Evolutionary conservation across 768 basidiomycete species (phyloP).

Genomic region (Tephrocybe sp.): DNA sequence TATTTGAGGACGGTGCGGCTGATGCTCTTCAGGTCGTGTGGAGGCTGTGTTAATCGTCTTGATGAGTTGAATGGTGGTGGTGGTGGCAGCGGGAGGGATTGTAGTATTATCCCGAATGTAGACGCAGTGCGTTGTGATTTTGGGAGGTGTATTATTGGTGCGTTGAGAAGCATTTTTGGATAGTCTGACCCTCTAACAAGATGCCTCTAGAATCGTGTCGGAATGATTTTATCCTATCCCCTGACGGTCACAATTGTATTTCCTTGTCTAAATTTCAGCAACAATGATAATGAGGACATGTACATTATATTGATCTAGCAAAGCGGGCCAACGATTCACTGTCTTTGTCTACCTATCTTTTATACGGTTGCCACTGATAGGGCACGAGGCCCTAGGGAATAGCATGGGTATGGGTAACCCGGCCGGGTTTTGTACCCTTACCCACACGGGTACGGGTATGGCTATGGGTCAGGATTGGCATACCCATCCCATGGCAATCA

Average conservation of each 20-base stretch:
- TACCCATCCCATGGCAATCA: no score
- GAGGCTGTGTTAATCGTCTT: constrained; percentile 22
- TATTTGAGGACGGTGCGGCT: neutral
- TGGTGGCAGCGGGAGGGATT: constrained; percentile 33
- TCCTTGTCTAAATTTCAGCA: neutral
- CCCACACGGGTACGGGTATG: no score
- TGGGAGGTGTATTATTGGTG: constrained; percentile 36
- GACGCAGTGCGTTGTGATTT: constrained; percentile 31
- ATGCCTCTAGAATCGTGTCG: neutral
- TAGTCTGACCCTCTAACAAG: neutral
- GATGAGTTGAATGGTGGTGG: constrained; percentile 13
- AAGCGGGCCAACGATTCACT: no score
- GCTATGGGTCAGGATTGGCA: no score
- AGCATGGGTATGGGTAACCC: no score
- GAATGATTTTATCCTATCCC: neutral
- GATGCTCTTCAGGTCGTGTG: constrained; percentile 23
- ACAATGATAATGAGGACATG: neutral
- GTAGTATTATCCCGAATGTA: constrained; percentile 41
- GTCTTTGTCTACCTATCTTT: no score
- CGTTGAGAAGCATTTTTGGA: neutral
- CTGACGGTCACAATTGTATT: neutral
- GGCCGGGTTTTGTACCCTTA: no score
- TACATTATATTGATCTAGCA: no score
- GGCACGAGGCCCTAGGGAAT: no score
- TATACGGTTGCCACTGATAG: no score